phyloP scores from a whole-genome alignment of 176 grass and related monocot genomes.

The Chloris gayana region DNA sequence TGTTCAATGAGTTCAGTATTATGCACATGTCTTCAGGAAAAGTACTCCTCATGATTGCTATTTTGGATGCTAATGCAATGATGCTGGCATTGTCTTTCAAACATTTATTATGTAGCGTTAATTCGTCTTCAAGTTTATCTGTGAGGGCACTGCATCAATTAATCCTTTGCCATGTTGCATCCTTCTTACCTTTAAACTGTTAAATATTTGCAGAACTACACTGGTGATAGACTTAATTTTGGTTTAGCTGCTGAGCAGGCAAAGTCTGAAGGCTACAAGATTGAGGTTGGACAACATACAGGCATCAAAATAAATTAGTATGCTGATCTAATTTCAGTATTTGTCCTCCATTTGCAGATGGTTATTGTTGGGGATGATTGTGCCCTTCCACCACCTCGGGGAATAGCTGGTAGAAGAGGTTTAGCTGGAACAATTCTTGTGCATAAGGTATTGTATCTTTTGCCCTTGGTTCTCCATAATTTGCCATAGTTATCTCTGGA shows the following conservation, averaged over 20 bases:
- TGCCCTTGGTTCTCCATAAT: constrained; percentile 24
- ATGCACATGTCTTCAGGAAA: not conserved
- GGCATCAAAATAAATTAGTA: not conserved
- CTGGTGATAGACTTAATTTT: constrained; percentile 99
- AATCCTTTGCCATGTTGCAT: constrained; percentile 10
- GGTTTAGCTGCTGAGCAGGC: constrained; percentile 98
- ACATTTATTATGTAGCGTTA: constrained; percentile 9
- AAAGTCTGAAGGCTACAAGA: constrained; percentile 98
- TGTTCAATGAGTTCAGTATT: not conserved
- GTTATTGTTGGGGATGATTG: constrained; percentile 99
- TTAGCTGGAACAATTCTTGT: constrained; percentile 94
- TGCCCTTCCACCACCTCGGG: constrained; percentile 88
- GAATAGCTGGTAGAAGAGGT: constrained; percentile 97
- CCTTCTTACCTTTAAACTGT: constrained; percentile 28
- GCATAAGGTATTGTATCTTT: constrained; percentile 72
- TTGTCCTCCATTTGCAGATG: constrained; percentile 61
- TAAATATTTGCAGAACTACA: constrained; percentile 91
- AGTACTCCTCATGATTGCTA: not conserved
- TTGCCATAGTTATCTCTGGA: not conserved
- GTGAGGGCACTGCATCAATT: not conserved
- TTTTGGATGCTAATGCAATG: constrained; percentile 20
- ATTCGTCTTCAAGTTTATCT: constrained; percentile 3
- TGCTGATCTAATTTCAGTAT: constrained; percentile 18
- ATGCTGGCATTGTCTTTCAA: not conserved
- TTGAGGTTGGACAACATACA: constrained; percentile 68